Base-by-base conservation (phyloP, 2,329 filamentous ascomycete genomes). In the Diaporthe australafricana region DNA sequence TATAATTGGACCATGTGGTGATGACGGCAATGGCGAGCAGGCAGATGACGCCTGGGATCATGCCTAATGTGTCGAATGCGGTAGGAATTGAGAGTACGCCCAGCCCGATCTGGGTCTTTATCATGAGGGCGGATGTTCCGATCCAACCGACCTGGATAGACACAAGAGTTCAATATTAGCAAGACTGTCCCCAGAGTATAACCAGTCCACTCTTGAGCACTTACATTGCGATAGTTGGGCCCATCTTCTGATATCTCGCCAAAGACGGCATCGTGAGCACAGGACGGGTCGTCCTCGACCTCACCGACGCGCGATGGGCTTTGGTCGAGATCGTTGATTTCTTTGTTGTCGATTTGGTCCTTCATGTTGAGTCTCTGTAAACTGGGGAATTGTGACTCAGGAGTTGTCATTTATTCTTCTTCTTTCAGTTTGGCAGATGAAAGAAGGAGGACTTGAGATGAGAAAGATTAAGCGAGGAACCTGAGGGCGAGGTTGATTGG, bases 1-100 rank as follows among this genome's bases (percentile, higher is more conserved):
- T 63, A 20, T 63, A 63, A 42, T 63, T 42, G 12, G 57, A 63
- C 57, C 57, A 63, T 8, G 57, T 63, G 6, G 57, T 63, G 42
- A 63, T 63, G 20, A 30, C n/a, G 27, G 57, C 57, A 20, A 63
- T 48, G 14, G 47, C 14, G 14, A 63, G 5, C 20, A 63, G 27
- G 57, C 57, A 63, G 11, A 63, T 63, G 27, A 63, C 7, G 1
- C 57, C 57, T 7, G 57, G 57, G 20, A 63, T 48, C 20, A 63
- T 12, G 12, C 57, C 57, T 1, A 63, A 25, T 1, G 30, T 16
- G 27, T 63, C 11, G 57, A 63, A 63, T 1, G 42, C 57, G 11
- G 57, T 16, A 14, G 57, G 57, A 9, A 63, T 63, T 1, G 57
- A 63, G 14, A 63, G 57, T 6, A 63, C 42, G 42, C 57, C 57